Base-by-base conservation (phyloP, 2,329 filamentous ascomycete species). In the Cytospora piceae region DNA sequence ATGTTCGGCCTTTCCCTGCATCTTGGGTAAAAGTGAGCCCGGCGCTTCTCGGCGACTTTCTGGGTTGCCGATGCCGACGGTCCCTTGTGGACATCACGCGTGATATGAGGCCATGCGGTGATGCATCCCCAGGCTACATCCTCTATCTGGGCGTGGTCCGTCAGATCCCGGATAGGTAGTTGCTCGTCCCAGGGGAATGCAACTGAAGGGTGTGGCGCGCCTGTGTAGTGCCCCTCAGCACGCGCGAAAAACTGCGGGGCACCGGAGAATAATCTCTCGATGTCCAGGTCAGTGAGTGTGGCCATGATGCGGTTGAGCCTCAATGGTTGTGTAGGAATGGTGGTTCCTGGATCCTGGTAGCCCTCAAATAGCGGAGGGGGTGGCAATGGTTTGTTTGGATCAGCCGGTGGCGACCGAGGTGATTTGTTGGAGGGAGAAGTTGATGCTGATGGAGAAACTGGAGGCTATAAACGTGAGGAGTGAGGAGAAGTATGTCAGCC, bases 261-360 rank as follows among this genome's bases (percentile, higher is more conserved):
- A n/a, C 90, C 89, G 31, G 89, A 90, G 79, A 92, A 92, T 72
- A 92, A 83, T 75, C 87, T 86, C 77, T 89, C 86, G 60, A 92
- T 78, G 70, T 90, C 87, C 51, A 81, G 78, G 55, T 86, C 82
- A 71, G 77, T 83, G 66, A 90, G 79, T 58, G 82, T 83, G 54
- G 85, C 80, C 82, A 88, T 88, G 77, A 86, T 88, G 74, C 82
- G 81, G 67, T 82, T 78, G 49, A 87, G 76, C 71, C 81, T 85
- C 67, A 87, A 74, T 65, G 82, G 75, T 42, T 24, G 46, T 14
- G 69, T 76, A 51, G 29, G 14, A 37, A n/a, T 20, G 29, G 42
- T 39, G 29, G n/a, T 42, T 37, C 22, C 53, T 12, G 14, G 15
- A 53, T 22, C 49, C 8, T 57, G 53, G 3, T 57, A 53, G 22